Base-by-base conservation (phyloP, 164 flowering plant genomes). In the Buxus sempervirens region DNA sequence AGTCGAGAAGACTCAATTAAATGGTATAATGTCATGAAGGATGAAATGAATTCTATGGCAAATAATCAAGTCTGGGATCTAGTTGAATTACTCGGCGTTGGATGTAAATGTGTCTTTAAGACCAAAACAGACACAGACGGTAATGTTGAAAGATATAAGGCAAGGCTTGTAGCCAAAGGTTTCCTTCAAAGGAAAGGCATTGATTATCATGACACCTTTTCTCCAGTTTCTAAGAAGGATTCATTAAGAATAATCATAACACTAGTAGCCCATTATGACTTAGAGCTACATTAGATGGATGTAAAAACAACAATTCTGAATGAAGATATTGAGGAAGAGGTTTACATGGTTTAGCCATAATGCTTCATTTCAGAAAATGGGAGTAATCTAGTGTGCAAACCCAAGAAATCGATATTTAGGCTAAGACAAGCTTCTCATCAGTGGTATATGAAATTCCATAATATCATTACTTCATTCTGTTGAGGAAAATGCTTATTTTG, bases 281-380 rank as follows among this genome's bases (percentile, higher is more conserved):
- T 68, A 42, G 71, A 68, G 58, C 21, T 68, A 20, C 64, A 68
- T 60, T 63, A 67, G 27, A 67, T 59, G 57, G 63, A 67, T 67
- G 70, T 67, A 12, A 67, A 67, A 26, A 67, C 63, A 1, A 25
- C 55, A 0, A 58, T 67, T 23, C 19, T 67, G 0, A 67, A 67
- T 67, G 63, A 56, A 4, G 56, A 67, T 28, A 16, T 48, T 0
- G 5, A 45, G 26, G 70, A 59, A 18, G 26, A 45, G 9, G 18
- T 58, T 0, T 59, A 42, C 19, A 58, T 67, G 41, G 1, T 0
- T 6, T 23, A 65, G 54, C 68, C 27, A 5, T 25, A 65, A 54
- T 42, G 60, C 0, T 65, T 65, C 54, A 32, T 32, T 32, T 32
- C 38, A 32, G 7, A 32, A 32, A 7, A 7, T 3, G 7, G 7